Conservation (phyloP, 192 early-diverging fungal genomes). For the Coemansia sp. region DNA sequence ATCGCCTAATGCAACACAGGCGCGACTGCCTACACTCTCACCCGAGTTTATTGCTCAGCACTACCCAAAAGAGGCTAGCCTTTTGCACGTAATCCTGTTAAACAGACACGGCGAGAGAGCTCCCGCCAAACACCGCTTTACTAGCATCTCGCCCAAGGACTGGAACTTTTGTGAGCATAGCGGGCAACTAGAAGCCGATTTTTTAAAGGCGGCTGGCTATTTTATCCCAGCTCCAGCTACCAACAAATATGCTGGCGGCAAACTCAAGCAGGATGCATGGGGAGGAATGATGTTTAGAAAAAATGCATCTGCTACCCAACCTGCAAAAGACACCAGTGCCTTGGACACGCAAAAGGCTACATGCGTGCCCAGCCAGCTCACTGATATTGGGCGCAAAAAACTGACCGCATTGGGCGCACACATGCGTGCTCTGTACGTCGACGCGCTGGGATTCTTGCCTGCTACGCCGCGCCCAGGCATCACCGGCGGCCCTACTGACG, state of each 20-base stretch:
- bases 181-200: slow-evolving; percentile 30
- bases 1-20: slow-evolving; percentile 4
- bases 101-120: slow-evolving; percentile 53
- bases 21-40: slow-evolving; percentile 35
- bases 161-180: slow-evolving; percentile 45
- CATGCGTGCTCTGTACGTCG: slow-evolving; percentile 56
- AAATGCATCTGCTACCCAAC: no score
- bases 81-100: slow-evolving; percentile 51
- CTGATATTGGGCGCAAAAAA: slow-evolving; percentile 55
- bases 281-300: no score
- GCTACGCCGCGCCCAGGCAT: background rate
- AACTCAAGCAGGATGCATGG: background rate
- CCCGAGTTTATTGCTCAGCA: slow-evolving; percentile 36
- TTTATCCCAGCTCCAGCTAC: no score
- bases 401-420: slow-evolving; percentile 49
- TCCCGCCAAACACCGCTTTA: slow-evolving; percentile 17
- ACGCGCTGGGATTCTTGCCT: slow-evolving; percentile 46
- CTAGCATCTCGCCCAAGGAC: slow-evolving; percentile 17
- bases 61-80: slow-evolving; percentile 43
- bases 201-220: slow-evolving; percentile 21
- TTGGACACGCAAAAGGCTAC: slow-evolving; percentile 8
- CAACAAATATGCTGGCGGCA: slow-evolving; percentile 2
- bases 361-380: slow-evolving; percentile 57
- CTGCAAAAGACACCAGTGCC: background rate
- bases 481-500: slow-evolving; percentile 4